A percentile compares a stretch with the other conserved stretches of the same genome.
Evolutionary conservation across 352 stramenopile genomes (phyloP).

Genomic region (Pseudoperonospora humuli): DNA sequence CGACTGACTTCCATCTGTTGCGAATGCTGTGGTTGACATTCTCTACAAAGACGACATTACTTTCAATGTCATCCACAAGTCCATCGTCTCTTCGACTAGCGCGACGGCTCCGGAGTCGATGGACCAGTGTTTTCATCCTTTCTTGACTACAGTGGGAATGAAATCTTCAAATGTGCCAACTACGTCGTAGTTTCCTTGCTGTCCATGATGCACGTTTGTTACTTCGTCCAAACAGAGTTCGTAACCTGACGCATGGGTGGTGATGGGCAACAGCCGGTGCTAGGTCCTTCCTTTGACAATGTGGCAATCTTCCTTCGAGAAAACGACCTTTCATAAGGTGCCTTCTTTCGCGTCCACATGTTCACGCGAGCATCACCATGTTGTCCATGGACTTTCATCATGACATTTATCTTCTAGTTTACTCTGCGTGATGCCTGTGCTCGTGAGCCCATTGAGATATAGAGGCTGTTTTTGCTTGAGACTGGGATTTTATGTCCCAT

Average conservation of each 20-base stretch:
- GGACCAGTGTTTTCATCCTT: conserved; percentile 31
- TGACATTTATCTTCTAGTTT: not conserved
- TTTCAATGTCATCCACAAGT: conserved; percentile 6
- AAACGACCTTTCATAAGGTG: not conserved
- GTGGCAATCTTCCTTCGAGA: conserved; percentile 8
- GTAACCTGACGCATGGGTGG: conserved; percentile 8
- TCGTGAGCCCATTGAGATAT: too few species aligned
- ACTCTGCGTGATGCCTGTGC: too few species aligned
- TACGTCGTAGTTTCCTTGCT: too few species aligned
- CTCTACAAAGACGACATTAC: conserved; percentile 12
- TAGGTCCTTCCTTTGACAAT: conserved; percentile 20
- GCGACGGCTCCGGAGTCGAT: conserved; percentile 23
- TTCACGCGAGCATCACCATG: not conserved
- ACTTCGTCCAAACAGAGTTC: too few species aligned
- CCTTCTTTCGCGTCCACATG: conserved; percentile 24
- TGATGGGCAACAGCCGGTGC: conserved; percentile 5
- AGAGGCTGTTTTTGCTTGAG: too few species aligned
- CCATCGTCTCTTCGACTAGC: conserved; percentile 8
- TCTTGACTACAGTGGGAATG: conserved; percentile 5
- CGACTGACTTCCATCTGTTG: not conserved
- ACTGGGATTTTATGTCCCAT: too few species aligned
- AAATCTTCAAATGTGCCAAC: too few species aligned
- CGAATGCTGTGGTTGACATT: not conserved
- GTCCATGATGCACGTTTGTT: too few species aligned
- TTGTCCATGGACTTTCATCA: not conserved